Base-by-base conservation (phyloP, 2,329 filamentous ascomycete genomes). In the Curvularia sp. region DNA sequence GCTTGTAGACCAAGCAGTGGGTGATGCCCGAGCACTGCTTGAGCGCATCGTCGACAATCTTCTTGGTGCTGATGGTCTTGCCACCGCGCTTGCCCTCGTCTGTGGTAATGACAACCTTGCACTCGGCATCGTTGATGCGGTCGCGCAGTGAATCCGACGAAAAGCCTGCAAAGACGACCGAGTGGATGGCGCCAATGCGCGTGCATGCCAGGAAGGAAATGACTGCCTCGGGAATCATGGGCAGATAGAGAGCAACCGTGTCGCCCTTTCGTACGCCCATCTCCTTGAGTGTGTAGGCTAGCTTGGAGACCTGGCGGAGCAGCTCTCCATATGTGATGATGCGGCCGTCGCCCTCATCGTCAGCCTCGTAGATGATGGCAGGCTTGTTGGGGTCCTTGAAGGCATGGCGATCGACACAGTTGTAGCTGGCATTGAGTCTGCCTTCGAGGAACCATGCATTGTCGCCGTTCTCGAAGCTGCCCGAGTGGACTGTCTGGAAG, bases 71-170 rank as follows among this genome's bases (percentile, higher is more conserved):
- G 76, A 99, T 97, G 72, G 96, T 80, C 84, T 98, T 99, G 77
- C 95, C 95, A 71, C 95, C 95, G 72, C 95, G 92, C 86, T 96
- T 97, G 75, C 95, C 95, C 84, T 99, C 95, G 77, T 99, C 95
- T 1, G 92, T 90, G 59, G 95, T 99, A 75, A 99, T 97, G 80
- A 98, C 90, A 53, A 98, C 91, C 82, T 90, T 96, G 78, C 90
- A 94, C 69, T 92, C 82, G 58, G 91, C 94, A 75, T 99, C 95
- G 60, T 95, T 83, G 72, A 99, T 93, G 74, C 95, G 93, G 79
- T 99, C 95, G 65, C 94, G 90, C 48, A 99, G 87, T 3, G 95
- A 98, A 79, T 97, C 94, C 57, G 94, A 91, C 28, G 93, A 97
- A 85, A 99, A 99, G 59, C 95, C 95, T 55, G 95, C 95, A 74